Base-by-base conservation (phyloP, 164 flowering plant genomes). In the Tetracentron sinense region DNA sequence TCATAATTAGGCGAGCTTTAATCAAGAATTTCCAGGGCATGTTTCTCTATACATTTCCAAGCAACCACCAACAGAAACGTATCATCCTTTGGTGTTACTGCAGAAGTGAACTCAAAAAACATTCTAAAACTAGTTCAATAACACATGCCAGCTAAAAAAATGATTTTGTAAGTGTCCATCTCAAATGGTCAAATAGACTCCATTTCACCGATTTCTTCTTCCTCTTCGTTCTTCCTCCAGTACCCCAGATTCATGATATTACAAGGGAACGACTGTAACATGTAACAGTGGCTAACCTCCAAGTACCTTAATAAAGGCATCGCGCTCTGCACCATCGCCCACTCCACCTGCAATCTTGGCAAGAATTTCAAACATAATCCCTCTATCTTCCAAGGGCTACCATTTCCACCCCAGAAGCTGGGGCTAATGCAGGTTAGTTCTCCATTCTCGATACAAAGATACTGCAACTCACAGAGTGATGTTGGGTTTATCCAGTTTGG, bases 401-500 rank as follows among this genome's bases (percentile, higher is more conserved):
- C 61, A 21, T 17, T 38, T 17, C 48, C 25, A 48, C 20, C 63
- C 66, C 19, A 38, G 20, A 33, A 71, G 12, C 19, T 26, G 19
- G 17, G 0, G 22, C 62, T 26, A 21, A 38, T 44, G 27, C 16
- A 10, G 10, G 20, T 22, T 4, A 55, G 29, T 19, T 50, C 48
- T 51, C 70, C 62, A 54, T 62, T 33, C 38, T 71, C 74, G 7
- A 71, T 38, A 52, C 54, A 66, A 42, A 71, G 67, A 46, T 61
- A 71, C 11, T 51, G 63, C 67, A 66, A 42, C 26, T 51, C 31
- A 3, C 28, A 20, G 10, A 71, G 70, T 33, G 10, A 4, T 1
- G 21, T 23, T 17, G 76, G 76, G 42, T 51, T 64, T 3, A 68
- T 27, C 72, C 76, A 73, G 5, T 1, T n/a, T 19, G 63, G 69